Percentiles rank a stretch among this genome's conserved stretches.
These are phyloP conservation scores for Dissophora globulifera DNA, from an alignment of 192 early-diverging fungal species.

Conservation along the genomic window DNA sequence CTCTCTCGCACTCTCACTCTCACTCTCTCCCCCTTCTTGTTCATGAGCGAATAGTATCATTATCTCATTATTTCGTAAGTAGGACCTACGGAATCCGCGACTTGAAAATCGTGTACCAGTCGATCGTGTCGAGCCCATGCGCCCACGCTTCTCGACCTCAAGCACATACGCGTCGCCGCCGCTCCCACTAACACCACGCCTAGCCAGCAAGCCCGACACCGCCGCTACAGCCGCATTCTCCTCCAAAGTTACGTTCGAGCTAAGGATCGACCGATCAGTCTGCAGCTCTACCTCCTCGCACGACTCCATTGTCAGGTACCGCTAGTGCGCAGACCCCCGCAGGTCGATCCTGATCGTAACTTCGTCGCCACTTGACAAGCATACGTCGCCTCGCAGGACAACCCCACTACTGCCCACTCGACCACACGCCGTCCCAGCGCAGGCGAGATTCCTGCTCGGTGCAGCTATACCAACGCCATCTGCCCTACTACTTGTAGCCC, in stretches of 20 bases:
- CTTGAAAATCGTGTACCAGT: conserved; percentile 91
- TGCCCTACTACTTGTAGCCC: neutral
- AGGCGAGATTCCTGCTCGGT: conserved; percentile 13
- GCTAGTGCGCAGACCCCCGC: conserved; percentile 73
- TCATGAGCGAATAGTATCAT: too few relatives aligned
- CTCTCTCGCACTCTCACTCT: too few relatives aligned
- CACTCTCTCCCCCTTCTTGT: too few relatives aligned
- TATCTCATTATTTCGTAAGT: too few relatives aligned
- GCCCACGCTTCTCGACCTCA: conserved; percentile 61
- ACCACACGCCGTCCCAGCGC: conserved; percentile 43
- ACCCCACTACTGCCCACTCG: conserved; percentile 56
- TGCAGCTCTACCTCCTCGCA: conserved; percentile 57
- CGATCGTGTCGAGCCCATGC: conserved; percentile 83
- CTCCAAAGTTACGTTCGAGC: conserved; percentile 47
- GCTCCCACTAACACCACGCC: conserved; percentile 32
- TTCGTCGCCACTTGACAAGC: conserved; percentile 72
- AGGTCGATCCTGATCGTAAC: conserved; percentile 77
- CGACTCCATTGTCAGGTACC: conserved; percentile 69
- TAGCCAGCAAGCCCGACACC: conserved; percentile 46
- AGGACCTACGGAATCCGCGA: conserved; percentile 88
- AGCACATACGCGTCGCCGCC: conserved; percentile 39
- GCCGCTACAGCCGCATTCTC: conserved; percentile 49
- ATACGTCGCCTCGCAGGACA: conserved; percentile 61
- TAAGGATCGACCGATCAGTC: conserved; percentile 55
- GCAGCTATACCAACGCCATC: conserved; percentile 12